Percentiles rank a stretch among this genome's conserved stretches.
Conservation (phyloP, 805 yeast species). For the Kazachstania africana region DNA sequence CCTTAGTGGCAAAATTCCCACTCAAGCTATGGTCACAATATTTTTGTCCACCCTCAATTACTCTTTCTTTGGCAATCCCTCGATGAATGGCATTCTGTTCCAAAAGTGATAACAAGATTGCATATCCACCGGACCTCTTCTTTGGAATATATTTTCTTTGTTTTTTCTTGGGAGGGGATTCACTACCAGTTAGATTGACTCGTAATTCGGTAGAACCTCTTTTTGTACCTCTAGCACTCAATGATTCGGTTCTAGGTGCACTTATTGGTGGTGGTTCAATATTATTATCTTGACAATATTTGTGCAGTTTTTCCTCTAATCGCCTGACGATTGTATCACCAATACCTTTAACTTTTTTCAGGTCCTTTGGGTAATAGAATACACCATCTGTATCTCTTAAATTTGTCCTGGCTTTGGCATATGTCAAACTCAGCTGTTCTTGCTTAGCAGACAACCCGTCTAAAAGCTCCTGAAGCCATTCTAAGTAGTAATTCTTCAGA, state of each 20-base stretch:
- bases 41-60: slow-evolving; percentile 40
- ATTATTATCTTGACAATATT: slow-evolving; percentile 48
- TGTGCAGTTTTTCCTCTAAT: slow-evolving; percentile 35
- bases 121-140: slow-evolving; percentile 75
- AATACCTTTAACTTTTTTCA: slow-evolving; percentile 48
- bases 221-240: slow-evolving; percentile 3
- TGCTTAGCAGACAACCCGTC: slow-evolving; percentile 35
- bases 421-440: slow-evolving; percentile 41
- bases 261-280: slow-evolving; percentile 14
- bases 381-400: slow-evolving; percentile 34
- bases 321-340: slow-evolving; percentile 57
- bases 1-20: slow-evolving; percentile 47
- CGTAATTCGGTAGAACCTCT: slow-evolving; percentile 12
- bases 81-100: slow-evolving; percentile 33
- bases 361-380: slow-evolving; percentile 44
- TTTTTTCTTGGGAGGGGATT: slow-evolving; percentile 10
- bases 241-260: slow-evolving; percentile 4
- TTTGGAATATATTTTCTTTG: slow-evolving; percentile 49
- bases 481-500: slow-evolving; percentile 38
- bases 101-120: slow-evolving; percentile 52
- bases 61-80: slow-evolving; percentile 57
- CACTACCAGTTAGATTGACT: slow-evolving; percentile 3
- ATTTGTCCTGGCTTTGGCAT: slow-evolving; percentile 44
- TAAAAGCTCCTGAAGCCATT: slow-evolving; percentile 49
- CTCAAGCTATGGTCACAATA: slow-evolving; percentile 49